Evolutionary conservation across 1,139 yeast species (phyloP).

Genomic region (Magnusiomyces clavatus): DNA sequence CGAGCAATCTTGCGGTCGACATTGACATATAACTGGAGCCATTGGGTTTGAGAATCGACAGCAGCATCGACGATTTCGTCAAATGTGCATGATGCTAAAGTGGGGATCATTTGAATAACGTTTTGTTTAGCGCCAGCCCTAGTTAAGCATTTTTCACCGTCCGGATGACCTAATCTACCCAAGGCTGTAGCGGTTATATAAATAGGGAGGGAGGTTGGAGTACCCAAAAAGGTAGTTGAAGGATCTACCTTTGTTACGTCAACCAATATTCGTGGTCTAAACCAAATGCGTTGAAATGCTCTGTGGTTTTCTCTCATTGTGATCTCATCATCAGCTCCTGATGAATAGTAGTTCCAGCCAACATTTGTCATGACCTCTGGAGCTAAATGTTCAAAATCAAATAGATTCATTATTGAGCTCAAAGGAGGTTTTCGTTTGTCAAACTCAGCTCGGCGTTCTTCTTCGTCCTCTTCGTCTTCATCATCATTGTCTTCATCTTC

Average conservation of each 20-base stretch:
- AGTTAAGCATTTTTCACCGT: constrained; percentile 48
- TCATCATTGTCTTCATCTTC: constrained; percentile 15
- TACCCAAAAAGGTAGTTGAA: constrained; percentile 47
- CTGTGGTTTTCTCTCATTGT: constrained; percentile 82
- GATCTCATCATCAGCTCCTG: constrained; percentile 90
- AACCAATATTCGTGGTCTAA: constrained; percentile 72
- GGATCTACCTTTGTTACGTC: constrained; percentile 56
- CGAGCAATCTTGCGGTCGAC: constrained; percentile 56
- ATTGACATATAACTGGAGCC: constrained; percentile 89
- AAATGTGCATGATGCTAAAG: constrained; percentile 47
- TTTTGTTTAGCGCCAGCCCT: constrained; percentile 42
- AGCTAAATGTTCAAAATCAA: constrained; percentile 82
- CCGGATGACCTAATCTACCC: constrained; percentile 49
- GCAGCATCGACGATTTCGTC: constrained; percentile 49
- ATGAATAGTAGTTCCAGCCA: constrained; percentile 89
- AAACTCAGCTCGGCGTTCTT: constrained; percentile 29
- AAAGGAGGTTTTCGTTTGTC: constrained; percentile 53
- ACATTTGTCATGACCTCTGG: constrained; percentile 62
- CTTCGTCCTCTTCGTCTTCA: constrained; percentile 27
- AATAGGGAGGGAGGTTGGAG: constrained; percentile 41
- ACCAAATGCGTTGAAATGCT: constrained; percentile 79
- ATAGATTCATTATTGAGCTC: constrained; percentile 58
- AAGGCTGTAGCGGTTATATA: constrained; percentile 53
- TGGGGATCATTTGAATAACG: constrained; percentile 51
- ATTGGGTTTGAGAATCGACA: constrained; percentile 52